Percentiles rank a stretch among this genome's conserved stretches.
These are phyloP conservation scores for Mycena chlorophos DNA, from an alignment of 768 basidiomycete species.

Conservation along the genomic window DNA sequence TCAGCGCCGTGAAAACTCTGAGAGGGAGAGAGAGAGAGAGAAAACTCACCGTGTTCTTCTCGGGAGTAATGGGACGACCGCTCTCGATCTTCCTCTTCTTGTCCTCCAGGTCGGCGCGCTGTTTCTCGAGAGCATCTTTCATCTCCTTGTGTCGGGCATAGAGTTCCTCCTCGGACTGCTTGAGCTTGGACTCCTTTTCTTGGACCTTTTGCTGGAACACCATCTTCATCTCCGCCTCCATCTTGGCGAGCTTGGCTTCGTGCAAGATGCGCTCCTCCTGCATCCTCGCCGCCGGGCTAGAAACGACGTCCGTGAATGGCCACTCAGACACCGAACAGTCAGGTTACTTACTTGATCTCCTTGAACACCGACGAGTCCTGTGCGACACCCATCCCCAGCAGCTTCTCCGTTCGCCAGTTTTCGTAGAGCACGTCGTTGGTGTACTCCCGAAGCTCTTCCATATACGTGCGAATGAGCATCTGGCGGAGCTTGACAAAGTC, in stretches of 20 bases:
- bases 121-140: conserved; percentile 99
- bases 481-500: conserved; percentile 99
- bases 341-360: conserved; percentile 98
- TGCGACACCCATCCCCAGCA: conserved; percentile 95
- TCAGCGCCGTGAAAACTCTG: conserved; percentile 22
- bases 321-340: background rate
- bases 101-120: conserved; percentile 92
- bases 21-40: conserved; percentile 7
- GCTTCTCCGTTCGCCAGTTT: conserved; percentile 96
- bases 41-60: conserved; percentile 78
- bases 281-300: conserved; percentile 90
- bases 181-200: conserved; percentile 98
- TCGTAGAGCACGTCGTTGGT: conserved; percentile 96
- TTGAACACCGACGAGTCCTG: conserved; percentile 98
- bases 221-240: conserved; percentile 99
- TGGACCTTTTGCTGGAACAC: conserved; percentile 99
- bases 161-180: conserved; percentile 98
- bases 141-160: conserved; percentile 99
- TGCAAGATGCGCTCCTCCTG: conserved; percentile 96
- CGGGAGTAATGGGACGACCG: conserved; percentile 92
- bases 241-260: conserved; percentile 97
- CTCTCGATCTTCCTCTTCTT: conserved; percentile 96
- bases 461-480: conserved; percentile 98
- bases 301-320: conserved; percentile 21
- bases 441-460: conserved; percentile 98